Evolutionary conservation across 106 monocot species (phyloP), one percentile per base, ranked within the genome.

Genomic region (Xerophyta viscosa): DNA sequence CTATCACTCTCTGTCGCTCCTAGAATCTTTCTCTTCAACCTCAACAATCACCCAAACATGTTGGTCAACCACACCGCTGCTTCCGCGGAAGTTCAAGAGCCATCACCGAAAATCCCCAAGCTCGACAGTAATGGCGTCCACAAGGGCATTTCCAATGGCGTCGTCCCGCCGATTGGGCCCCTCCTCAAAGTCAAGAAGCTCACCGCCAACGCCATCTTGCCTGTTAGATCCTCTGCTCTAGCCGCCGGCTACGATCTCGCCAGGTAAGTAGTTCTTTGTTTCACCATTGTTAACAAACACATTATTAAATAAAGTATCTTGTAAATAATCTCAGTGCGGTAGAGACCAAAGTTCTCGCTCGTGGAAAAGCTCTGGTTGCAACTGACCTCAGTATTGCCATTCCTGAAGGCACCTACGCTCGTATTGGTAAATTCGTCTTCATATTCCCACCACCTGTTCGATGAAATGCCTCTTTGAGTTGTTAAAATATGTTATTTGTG

Each of bases 301-400:
- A n/a, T n/a, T n/a, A n/a, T n/a, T n/a, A n/a, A n/a, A 20, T 27
- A 0, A 24, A 49, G 49, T 36, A 39, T 39, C 15, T 39, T 10
- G 6, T 39, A 15, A 7, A 39, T 22, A 1, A 1, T 64, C 11
- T 14, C 63, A 92, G 86, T 27, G 79, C 92, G 11, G 69, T 52
- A n/a, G 74, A 63, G 2, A 46, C 62, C 14, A 67, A 56, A 22
- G 80, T 92, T n/a, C 79, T 74, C 0, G 92, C 83, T 31, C 63
- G 83, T 20, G 87, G 80, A 5, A 87, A 83, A 31, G 92, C 77
- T 2, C 66, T 92, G 5, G 63, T 92, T 8, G 77, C 83, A 20
- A 92, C 87, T 0, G 92, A 80, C 48, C 92, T 92, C 68, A 92
- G 92, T 74, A 77, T 92, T 50, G 65, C 86, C 36, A 80, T 87